Evolutionary conservation across 768 basidiomycete genomes (phyloP), one percentile per base, ranked within the genome.

Genomic region (Lyophyllum decastes): DNA sequence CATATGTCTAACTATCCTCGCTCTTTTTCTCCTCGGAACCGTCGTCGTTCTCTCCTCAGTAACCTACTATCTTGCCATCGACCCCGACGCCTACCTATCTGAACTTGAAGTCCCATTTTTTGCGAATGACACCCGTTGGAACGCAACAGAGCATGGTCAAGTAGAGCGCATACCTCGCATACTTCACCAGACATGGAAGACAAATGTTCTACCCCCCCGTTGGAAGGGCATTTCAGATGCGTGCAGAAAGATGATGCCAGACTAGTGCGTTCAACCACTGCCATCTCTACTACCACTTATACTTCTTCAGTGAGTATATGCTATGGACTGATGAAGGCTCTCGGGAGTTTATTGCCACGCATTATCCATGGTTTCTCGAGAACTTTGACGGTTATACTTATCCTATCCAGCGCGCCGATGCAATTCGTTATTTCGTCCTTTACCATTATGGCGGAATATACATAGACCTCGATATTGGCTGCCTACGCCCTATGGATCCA

Each of bases 111-210:
- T 96, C 10, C 84, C 85, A 61, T 64, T 80, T 43, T 76, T 80
- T 55, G 75, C 79, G 71, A 79, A 81, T 63, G 72, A 76, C 24
- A 79, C 82, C 44, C 82, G 85, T 47, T 86, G 82, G 82, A 88
- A 89, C 67, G 82, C 86, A 24, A 70, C 87, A 4, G 77, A 83
- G 24, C 82, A 86, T 63, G 81, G 78, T 57, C 77, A 80, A 60
- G 76, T 84, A 38, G 91, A 97, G 68, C 85, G 82, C 63, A 87
- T 98, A 35, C 97, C 95, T 2, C 84, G 93, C 50, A 92, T 99
- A 57, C 83, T 99, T 48, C 97, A 99, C 73, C 96, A 98, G 82
- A 98, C 97, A 22, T 99, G 97, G 97, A 97, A 95, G 79, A 87
- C 90, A 10, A 89, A 95, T 54, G 83, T 82, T 0, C 78, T 99